Base-by-base conservation (phyloP, 331 rosid species). In the Telfairia occidentalis region DNA sequence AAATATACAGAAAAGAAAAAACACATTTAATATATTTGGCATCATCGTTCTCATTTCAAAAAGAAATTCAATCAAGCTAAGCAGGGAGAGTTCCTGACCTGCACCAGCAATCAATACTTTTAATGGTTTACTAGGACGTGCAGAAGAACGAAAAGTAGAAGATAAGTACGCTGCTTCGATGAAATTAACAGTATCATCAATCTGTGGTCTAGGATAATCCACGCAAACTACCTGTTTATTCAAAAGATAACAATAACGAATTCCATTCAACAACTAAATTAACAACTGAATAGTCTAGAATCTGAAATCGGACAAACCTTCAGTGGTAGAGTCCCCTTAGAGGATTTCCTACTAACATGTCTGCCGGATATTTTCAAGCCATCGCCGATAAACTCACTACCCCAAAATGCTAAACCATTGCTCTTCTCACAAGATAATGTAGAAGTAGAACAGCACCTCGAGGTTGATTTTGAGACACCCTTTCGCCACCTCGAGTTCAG, bases 81-180 rank as follows among this genome's bases (percentile, higher is more conserved):
- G 48, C 5, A 60, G 9, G 13, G n/a, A n/a, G 24, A 40, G 65
- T n/a, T 23, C 70, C 54, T 60, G 79, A 94, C 98, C 98, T 87
- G 98, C 98, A 77, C 98, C 98, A 59, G 96, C 96, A 86, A 94
- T 85, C 58, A 91, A 85, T 63, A 94, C 81, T 59, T 86, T 86
- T 72, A 94, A 82, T 3, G 98, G 96, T 81, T 89, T 86, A 16
- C 79, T n/a, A 4, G 98, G 97, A n/a, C 92, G 90, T 15, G 95
- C 50, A 74, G 92, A 80, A 53, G 85, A 58, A 34, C 92, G 88
- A 40, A 94, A 89, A 54, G 90, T 77, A 18, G 98, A 84, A 82
- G 98, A 94, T 78, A 91, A 85, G 64, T 81, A 83, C 4, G 96
- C 92, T 52, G 98, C 98, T 84, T 94, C 96, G 9, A 89, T 19